Evolutionary conservation across 139 green algal species (phyloP), one percentile per base, ranked within the genome.

Genomic region (Coelastrella sp.): DNA sequence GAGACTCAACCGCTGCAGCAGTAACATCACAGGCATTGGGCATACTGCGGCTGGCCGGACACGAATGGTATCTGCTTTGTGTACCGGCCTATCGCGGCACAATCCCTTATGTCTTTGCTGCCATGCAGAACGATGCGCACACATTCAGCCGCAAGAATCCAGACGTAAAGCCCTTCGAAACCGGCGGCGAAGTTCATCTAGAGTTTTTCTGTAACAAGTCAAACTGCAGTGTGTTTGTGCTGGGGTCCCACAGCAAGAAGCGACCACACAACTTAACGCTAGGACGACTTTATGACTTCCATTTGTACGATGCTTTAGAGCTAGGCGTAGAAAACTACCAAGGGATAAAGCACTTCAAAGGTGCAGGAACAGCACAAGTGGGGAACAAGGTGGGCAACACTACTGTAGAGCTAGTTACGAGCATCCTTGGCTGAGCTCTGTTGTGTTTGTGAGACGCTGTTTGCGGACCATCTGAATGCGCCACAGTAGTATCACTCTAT

Each of bases 171-270:
- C 98, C 98, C 0, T 99, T 99, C 92, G 98, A 99, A 92, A 56
- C 94, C 4, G 16, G 96, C 54, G 97, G 97, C 65, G 96, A 99
- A 81, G 86, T 88, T 0, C 83, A 86, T 3, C 83, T 99, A 57
- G 97, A 99, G 93, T 95, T 96, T 74, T 95, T 96, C 74, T 93
- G 88, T 87, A 80, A 92, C 60, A 95, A 95, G 56, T 89, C 77
- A 84, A 94, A 99, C 87, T 96, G 94, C 86, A 92, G 91, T 7
- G 60, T 98, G 7, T 99, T 99, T 91, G 94, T 93, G 59, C 86
- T 99, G 61, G 98, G 93, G 68, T 95, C 87, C 11, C 96, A 99
- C 92, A 95, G 93, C 68, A 99, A 99, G 94, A 99, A 99, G 91
- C 95, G 98, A 23, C 98, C 98, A 10, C 91, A 99, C 95, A 99